Conservation (phyloP, 768 basidiomycete genomes). For the Lactifluus rugatus region DNA sequence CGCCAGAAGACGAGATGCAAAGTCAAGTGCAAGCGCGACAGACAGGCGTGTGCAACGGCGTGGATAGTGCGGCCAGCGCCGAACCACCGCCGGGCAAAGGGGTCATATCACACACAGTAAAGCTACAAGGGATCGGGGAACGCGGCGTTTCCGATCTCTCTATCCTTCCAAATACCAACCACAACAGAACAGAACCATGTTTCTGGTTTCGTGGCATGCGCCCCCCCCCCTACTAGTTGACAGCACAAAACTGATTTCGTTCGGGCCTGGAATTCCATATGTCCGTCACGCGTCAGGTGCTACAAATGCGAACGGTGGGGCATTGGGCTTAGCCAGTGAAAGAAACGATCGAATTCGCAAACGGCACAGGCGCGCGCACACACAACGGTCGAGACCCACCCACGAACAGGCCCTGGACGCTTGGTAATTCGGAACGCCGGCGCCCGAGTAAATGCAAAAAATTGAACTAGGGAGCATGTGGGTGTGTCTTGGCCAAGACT, state of each 20-base stretch:
- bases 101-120: neutral
- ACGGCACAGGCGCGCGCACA: neutral
- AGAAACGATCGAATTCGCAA: neutral
- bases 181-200: too few relatives aligned
- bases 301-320: neutral
- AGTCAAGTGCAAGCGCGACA: neutral
- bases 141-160: neutral
- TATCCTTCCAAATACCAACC: too few relatives aligned
- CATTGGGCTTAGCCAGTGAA: neutral
- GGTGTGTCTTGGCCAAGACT: too few relatives aligned
- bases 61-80: neutral
- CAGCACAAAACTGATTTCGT: neutral
- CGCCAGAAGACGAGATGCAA: neutral
- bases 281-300: constrained; percentile 6
- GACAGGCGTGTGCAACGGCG: neutral
- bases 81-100: neutral
- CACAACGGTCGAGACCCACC: too few relatives aligned
- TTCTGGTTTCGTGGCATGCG: neutral
- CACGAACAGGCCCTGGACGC: neutral
- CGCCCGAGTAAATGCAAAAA: neutral
- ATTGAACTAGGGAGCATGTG: neutral
- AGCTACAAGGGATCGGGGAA: neutral
- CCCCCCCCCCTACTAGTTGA: too few relatives aligned
- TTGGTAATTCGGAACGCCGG: neutral
- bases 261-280: constrained; percentile 17